Conservation (phyloP, 192 early-diverging fungal species). For the Geranomyces michiganensis region DNA sequence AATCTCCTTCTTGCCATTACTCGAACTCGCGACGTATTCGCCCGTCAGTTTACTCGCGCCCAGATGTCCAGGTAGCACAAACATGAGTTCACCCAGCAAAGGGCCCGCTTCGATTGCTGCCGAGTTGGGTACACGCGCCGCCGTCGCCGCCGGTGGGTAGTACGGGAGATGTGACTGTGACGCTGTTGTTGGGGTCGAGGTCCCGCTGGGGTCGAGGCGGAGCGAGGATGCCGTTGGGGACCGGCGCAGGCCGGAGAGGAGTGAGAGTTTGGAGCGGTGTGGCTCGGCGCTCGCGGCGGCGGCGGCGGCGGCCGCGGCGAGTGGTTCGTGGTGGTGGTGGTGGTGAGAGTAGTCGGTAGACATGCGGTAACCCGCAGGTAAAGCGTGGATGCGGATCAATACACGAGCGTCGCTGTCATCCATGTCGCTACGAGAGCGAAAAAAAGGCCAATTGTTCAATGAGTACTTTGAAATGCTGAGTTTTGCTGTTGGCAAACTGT, state of each 20-base stretch:
- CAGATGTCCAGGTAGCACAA: conserved; percentile 7
- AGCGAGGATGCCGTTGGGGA: conserved; percentile 26
- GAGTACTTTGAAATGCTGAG: too few species aligned
- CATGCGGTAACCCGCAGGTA: conserved; percentile 6
- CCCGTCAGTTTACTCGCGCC: conserved; percentile 9
- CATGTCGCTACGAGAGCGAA: conserved; percentile 30
- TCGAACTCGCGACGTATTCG: conserved; percentile 19
- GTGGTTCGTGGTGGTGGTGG: too few species aligned
- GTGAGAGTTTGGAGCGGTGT: conserved; percentile 10
- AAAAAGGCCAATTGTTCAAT: not conserved
- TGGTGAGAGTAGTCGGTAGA: conserved; percentile 11
- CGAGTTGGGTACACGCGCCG: not conserved
- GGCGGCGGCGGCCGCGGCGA: not conserved
- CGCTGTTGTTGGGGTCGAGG: conserved; percentile 2
- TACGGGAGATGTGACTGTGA: not conserved
- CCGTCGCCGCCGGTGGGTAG: not conserved
- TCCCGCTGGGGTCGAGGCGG: conserved; percentile 17
- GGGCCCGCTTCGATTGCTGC: conserved; percentile 15
- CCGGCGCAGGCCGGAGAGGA: conserved; percentile 19
- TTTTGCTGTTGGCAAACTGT: too few species aligned
- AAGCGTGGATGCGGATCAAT: conserved; percentile 19
- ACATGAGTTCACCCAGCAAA: conserved; percentile 25
- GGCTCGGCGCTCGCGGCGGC: not conserved
- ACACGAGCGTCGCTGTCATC: conserved; percentile 23
- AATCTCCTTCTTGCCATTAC: conserved; percentile 45